Percentiles rank a stretch among this genome's conserved stretches.
Evolutionary conservation across 805 yeast genomes (phyloP).

Genomic region (Isabelozyma heimii): DNA sequence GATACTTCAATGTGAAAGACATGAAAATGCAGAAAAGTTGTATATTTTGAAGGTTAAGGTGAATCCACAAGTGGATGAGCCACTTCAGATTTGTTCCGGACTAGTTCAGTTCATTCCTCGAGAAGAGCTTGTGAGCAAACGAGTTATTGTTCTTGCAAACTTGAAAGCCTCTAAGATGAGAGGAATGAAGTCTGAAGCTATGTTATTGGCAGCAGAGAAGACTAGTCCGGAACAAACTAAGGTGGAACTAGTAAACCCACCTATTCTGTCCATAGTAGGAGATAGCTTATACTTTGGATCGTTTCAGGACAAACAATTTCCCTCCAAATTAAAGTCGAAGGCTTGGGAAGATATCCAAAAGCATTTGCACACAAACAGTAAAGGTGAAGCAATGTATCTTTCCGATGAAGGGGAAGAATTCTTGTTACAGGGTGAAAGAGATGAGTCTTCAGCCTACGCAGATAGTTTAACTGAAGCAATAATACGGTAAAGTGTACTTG

Average conservation of each 20-base stretch:
- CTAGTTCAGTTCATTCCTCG: constrained; percentile 44
- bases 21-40: constrained; percentile 57
- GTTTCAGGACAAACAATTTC: constrained; percentile 7
- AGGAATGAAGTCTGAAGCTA: constrained; percentile 61
- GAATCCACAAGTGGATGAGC: constrained; percentile 8
- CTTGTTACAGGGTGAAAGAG: constrained; percentile 5
- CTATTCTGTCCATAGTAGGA: constrained; percentile 36
- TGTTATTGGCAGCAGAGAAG: constrained; percentile 59
- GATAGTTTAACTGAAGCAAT: constrained; percentile 3
- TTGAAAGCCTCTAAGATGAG: constrained; percentile 62
- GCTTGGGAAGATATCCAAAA: constrained; percentile 32
- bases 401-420: constrained; percentile 16
- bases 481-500: constrained; percentile 3
- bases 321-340: constrained; percentile 28
- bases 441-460: constrained; percentile 3
- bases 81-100: constrained; percentile 59
- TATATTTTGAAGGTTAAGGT: constrained; percentile 53
- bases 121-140: constrained; percentile 32
- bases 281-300: constrained; percentile 36
- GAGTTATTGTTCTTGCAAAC: constrained; percentile 55
- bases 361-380: constrained; percentile 24
- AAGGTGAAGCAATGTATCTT: constrained; percentile 26
- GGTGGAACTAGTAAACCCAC: constrained; percentile 51
- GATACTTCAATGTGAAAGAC: constrained; percentile 43
- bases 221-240: constrained; percentile 7